Percentiles rank a stretch among this genome's conserved stretches.
Evolutionary conservation across 2,329 filamentous ascomycete species (phyloP).

Genomic region (Lachnum nothofagi): DNA sequence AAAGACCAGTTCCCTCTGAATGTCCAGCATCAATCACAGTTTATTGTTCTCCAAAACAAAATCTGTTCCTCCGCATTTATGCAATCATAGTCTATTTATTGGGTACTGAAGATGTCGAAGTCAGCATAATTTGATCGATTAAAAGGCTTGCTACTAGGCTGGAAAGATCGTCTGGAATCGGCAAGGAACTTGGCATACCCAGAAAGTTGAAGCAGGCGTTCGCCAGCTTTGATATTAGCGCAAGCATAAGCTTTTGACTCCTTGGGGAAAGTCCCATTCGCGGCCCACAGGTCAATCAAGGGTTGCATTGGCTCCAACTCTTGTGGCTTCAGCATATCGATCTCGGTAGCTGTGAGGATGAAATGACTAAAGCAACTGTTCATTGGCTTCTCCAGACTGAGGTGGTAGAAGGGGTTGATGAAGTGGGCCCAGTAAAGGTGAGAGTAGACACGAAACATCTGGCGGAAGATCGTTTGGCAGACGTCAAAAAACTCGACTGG

Average conservation of each 20-base stretch:
- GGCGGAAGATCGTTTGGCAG: slow-evolving; percentile 89
- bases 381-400: slow-evolving; percentile 73
- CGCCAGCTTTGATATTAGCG: slow-evolving; percentile 56
- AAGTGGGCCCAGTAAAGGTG: slow-evolving; percentile 98
- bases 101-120: no score
- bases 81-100: neutral
- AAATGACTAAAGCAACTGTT: slow-evolving; percentile 89
- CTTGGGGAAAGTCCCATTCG: slow-evolving; percentile 78
- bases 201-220: slow-evolving; percentile 44
- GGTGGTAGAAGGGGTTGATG: slow-evolving; percentile 74
- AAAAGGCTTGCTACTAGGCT: no score
- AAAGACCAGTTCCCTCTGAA: slow-evolving; percentile 5
- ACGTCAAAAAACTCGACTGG: slow-evolving; percentile 84
- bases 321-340: slow-evolving; percentile 79
- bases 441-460: slow-evolving; percentile 98
- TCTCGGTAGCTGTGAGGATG: slow-evolving; percentile 70
- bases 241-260: slow-evolving; percentile 65
- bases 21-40: slow-evolving; percentile 10
- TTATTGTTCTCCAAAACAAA: slow-evolving; percentile 6
- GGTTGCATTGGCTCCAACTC: slow-evolving; percentile 96
- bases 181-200: no score
- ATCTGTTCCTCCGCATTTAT: neutral
- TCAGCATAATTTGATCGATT: no score
- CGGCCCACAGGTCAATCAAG: slow-evolving; percentile 84
- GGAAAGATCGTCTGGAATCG: no score